Evolutionary conservation across 1,284 basidiomycete species (phyloP).

Genomic region (Cryptococcus hybrid): DNA sequence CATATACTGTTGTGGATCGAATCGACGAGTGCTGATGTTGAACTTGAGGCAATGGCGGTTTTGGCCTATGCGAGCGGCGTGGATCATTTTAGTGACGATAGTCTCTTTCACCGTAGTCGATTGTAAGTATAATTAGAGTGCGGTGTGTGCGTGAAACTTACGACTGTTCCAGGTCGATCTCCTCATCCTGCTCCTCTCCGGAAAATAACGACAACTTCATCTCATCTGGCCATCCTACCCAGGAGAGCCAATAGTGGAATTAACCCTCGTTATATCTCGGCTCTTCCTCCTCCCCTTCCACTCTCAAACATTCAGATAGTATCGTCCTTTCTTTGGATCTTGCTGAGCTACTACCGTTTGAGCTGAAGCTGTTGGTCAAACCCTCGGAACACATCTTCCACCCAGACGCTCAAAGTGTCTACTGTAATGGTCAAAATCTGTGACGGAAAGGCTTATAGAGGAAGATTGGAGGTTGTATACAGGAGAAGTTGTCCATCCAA

Average conservation of each 20-base stretch:
- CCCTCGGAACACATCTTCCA: constrained; percentile 75
- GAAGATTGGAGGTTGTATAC: constrained; percentile 55
- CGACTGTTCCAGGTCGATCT: constrained; percentile 30
- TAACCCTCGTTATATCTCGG: constrained; percentile 13
- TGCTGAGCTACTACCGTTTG: constrained; percentile 24
- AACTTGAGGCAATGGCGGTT: too few species aligned
- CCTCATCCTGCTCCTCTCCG: constrained; percentile 37
- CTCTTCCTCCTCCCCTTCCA: constrained; percentile 24
- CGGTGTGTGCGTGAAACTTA: too few species aligned
- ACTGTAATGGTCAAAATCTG: background rate
- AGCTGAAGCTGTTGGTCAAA: constrained; percentile 56
- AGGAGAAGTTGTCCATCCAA: constrained; percentile 65
- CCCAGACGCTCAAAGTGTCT: constrained; percentile 56
- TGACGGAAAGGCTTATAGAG: too few species aligned
- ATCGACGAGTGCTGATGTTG: too few species aligned
- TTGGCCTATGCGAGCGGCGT: too few species aligned
- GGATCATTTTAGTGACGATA: too few species aligned
- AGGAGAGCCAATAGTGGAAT: constrained; percentile 37
- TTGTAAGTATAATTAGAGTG: too few species aligned
- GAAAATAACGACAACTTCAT: constrained; percentile 30
- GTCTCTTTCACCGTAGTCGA: too few species aligned
- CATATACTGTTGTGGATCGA: too few species aligned
- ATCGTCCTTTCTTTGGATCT: constrained; percentile 34
- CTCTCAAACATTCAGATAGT: constrained; percentile 37
- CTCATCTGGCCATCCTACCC: constrained; percentile 57